Evolutionary conservation across 805 yeast species (phyloP).

Genomic region (Saccharomycopsis lassenensis): DNA sequence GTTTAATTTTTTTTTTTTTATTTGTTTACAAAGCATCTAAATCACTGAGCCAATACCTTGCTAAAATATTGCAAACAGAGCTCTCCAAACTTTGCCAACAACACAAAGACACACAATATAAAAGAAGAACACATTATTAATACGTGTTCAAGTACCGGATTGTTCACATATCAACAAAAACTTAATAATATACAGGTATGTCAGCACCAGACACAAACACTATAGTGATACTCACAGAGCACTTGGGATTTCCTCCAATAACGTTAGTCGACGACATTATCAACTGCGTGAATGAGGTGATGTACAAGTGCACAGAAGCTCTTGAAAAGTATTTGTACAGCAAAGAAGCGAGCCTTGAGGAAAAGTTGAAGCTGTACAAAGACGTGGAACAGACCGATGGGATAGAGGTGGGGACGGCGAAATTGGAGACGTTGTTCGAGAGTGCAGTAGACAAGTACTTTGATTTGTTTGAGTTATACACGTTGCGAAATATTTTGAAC

Average conservation of each 20-base stretch:
- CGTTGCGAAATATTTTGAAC: conserved; percentile 62
- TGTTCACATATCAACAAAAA: no score
- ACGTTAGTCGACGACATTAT: conserved; percentile 78
- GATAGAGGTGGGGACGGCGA: conserved; percentile 68
- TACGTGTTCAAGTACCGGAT: no score
- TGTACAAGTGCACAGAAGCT: conserved; percentile 73
- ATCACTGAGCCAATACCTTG: no score
- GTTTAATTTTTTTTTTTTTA: no score
- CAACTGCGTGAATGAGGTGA: conserved; percentile 73
- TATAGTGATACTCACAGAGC: conserved; percentile 64
- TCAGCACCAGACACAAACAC: conserved; percentile 29
- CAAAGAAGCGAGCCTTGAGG: conserved; percentile 17
- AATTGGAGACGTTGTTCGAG: conserved; percentile 66
- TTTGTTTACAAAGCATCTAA: no score
- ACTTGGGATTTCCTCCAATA: conserved; percentile 75
- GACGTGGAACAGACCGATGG: conserved; percentile 28
- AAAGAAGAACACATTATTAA: no score
- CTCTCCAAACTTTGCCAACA: no score
- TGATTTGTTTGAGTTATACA: conserved; percentile 77
- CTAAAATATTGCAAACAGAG: no score
- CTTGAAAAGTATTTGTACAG: conserved; percentile 53
- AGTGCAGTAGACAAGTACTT: conserved; percentile 69
- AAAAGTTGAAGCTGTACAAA: conserved; percentile 13
- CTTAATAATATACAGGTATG: no score
- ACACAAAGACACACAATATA: no score